Evolutionary conservation across 805 yeast genomes (phyloP), one percentile per base, ranked within the genome.

Genomic region (Lachancea quebecensis): DNA sequence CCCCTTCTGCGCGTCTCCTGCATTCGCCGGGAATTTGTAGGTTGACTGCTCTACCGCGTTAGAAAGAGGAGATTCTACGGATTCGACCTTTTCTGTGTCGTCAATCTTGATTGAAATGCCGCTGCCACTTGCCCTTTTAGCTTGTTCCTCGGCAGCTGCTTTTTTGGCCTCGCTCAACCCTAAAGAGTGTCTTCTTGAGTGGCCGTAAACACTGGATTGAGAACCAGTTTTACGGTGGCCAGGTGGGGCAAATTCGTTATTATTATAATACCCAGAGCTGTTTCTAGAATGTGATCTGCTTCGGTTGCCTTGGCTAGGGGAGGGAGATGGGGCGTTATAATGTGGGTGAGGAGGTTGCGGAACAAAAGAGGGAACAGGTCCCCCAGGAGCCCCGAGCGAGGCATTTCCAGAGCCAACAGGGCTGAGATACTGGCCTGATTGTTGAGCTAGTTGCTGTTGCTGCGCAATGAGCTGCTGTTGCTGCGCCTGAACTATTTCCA

Each of bases 121-220:
- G 4, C 51, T 50, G 12, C 54, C 55, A 18, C 51, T 40, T 14
- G 50, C 65, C 63, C 89, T 75, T 61, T 87, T 93, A 2, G 84
- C 82, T 59, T 82, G 88, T 33, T 81, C 90, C 53, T 81, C 82
- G 4, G 96, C 96, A n/a, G 99, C 99, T 6, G 97, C 97, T 54
- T 82, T 82, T 57, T 86, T 89, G 10, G 98, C 98, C 66, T 91
- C 99, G 43, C 81, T 81, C 47, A 91, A 72, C 2, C 95, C 97
- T 48, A 91, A 70, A 0, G 97, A 89, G 63, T 91, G 98, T 63
- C 99, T 79, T 69, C 99, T 80, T 35, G 74, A 70, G 62, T 91
- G 99, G 31, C 97, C 96, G 49, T 71, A 67, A 12, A 68, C 69
- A 40, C 70, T 56, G 2, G 71, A 65, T 38, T 64, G 64, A 6